phyloP scores from a whole-genome alignment of 768 basidiomycete genomes.

The Ramaria sp. region DNA sequence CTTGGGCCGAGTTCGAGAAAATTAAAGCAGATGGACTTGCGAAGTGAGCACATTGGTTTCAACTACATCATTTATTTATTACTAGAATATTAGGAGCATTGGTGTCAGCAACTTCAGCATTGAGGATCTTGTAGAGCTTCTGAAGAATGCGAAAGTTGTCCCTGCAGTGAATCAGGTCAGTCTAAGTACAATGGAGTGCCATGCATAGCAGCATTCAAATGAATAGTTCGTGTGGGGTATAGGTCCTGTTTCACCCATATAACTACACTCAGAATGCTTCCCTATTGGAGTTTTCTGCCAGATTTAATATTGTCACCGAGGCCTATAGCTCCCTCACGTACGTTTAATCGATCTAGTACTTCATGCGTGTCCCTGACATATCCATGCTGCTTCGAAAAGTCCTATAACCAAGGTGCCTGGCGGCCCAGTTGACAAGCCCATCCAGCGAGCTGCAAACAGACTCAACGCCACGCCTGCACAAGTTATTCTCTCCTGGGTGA shows the following conservation, averaged over 20 bases:
- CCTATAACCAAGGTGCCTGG: conserved; percentile 50
- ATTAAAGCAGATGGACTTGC: conserved; percentile 43
- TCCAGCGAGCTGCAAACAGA: conserved; percentile 41
- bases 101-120: conserved; percentile 63
- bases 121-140: conserved; percentile 41
- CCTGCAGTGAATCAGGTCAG: conserved; percentile 60
- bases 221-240: not conserved
- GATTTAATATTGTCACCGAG: conserved; percentile 56
- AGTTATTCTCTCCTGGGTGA: conserved; percentile 62
- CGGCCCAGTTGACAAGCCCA: conserved; percentile 47
- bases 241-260: conserved; percentile 68
- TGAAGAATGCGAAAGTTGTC: conserved; percentile 49
- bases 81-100: conserved; percentile 41
- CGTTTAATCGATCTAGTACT: conserved; percentile 12
- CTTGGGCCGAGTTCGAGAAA: conserved; percentile 55
- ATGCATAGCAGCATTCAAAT: not conserved
- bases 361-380: not conserved
- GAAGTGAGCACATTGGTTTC: not conserved
- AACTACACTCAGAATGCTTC: conserved; percentile 42
- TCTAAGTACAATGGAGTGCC: not conserved
- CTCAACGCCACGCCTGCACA: conserved; percentile 49
- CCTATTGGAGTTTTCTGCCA: conserved; percentile 44
- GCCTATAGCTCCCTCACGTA: conserved; percentile 62
- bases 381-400: conserved; percentile 20
- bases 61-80: not conserved